Base-by-base conservation (phyloP, 2,329 filamentous ascomycete species). In the Hymenoscyphus infarciens region DNA sequence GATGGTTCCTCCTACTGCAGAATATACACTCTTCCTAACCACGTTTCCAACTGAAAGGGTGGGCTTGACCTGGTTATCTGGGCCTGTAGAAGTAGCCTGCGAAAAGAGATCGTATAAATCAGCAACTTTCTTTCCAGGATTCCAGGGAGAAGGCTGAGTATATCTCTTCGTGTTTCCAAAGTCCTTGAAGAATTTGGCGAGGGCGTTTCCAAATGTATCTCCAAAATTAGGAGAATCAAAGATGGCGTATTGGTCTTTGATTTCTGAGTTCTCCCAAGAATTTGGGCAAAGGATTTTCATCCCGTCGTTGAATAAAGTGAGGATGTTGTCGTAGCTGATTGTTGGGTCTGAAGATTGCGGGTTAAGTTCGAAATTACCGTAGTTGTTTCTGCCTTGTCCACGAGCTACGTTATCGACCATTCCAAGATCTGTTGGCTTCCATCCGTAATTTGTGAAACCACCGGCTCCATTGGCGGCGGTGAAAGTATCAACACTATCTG, bases 251-350 rank as follows among this genome's bases (percentile, higher is more conserved):
- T 67, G 63, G 38, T 67, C 63, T 25, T 63, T 63, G 3, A 52
- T 35, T 5, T 54, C 53, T 5, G 55, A 49, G 25, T 67, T 61
- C 33, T 67, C 65, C 63, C 65, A 67, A 11, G 65, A 59, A 56
- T 67, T 67, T 5, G 63, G 63, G 33, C 65, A 67, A 1, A 65
- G 58, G 11, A 67, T 49, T 45, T 67, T 67, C 22, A 64, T 63
- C 7, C 65, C 63, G 52, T 67, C 61, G 15, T 63, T 61, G 13
- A 59, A 61, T 0, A 67, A 31, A 1, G 56, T 65, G n/a, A 65
- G 25, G 2, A 67, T 33, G 3, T 35, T 62, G 22, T 62, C 61
- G 31, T 67, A 67, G 2, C 55, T 54, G 11, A 58, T 33, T 2
- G 52, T 57, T 39, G 56, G 3, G 39, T 67, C 59, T 8, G 49